Conservation (phyloP, 192 early-diverging fungal species). For the Martensiomyces pterosporus region DNA sequence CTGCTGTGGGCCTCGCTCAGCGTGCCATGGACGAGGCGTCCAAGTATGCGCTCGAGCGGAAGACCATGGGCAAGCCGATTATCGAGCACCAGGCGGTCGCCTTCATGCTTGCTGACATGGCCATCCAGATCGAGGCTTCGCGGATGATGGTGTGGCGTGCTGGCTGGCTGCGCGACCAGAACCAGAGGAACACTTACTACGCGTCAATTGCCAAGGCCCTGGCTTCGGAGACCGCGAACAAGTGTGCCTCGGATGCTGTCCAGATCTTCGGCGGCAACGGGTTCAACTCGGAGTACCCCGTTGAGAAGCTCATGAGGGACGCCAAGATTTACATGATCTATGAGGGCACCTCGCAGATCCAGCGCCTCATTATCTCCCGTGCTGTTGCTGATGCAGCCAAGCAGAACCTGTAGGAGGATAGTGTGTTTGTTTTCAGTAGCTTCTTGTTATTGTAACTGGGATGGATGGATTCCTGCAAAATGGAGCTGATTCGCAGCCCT, state of each 20-base stretch:
- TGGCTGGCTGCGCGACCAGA: slow-evolving; percentile 81
- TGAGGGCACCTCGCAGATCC: slow-evolving; percentile 95
- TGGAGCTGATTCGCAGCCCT: too few species aligned
- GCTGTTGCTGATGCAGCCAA: slow-evolving; percentile 62
- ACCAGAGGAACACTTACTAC: slow-evolving; percentile 85
- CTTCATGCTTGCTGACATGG: slow-evolving; percentile 97
- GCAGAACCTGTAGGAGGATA: too few species aligned
- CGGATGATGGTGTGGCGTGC: slow-evolving; percentile 84
- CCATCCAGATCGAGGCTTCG: slow-evolving; percentile 87
- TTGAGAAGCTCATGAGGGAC: slow-evolving; percentile 93
- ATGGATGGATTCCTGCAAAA: too few species aligned
- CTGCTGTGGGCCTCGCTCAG: slow-evolving; percentile 84
- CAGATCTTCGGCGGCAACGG: slow-evolving; percentile 96
- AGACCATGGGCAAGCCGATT: slow-evolving; percentile 93
- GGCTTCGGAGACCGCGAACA: slow-evolving; percentile 79
- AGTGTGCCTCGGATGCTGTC: slow-evolving; percentile 81
- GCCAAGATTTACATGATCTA: slow-evolving; percentile 97
- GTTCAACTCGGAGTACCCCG: slow-evolving; percentile 83
- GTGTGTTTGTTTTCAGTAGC: too few species aligned
- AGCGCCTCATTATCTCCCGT: slow-evolving; percentile 87
- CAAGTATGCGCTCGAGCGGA: slow-evolving; percentile 84
- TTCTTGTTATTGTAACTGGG: too few species aligned
- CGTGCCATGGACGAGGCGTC: slow-evolving; percentile 91
- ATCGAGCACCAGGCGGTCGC: slow-evolving; percentile 86
- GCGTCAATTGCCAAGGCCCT: slow-evolving; percentile 92